Evolutionary conservation across 371 early-diverging fungal species (phyloP).

Genomic region (Zopfochytrium polystomum): DNA sequence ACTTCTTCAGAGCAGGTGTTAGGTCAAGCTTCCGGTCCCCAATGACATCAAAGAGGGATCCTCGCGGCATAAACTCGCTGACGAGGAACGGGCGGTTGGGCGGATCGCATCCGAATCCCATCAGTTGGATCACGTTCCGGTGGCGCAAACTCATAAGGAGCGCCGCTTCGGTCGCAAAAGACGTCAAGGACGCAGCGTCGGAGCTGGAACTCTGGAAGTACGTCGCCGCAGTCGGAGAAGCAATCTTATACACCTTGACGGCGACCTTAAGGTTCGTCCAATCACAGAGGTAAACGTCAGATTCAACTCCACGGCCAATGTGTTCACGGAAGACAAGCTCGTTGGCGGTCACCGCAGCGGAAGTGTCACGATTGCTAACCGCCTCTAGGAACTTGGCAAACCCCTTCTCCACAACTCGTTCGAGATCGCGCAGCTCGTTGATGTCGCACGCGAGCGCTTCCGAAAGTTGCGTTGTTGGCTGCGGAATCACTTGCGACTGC

Average conservation of each 20-base stretch:
- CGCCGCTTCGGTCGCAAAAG: slow-evolving; percentile 18
- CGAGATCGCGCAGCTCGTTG: too few species aligned
- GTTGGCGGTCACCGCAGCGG: not conserved
- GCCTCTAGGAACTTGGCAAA: slow-evolving; percentile 3
- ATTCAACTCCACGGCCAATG: slow-evolving; percentile 14
- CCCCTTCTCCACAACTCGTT: too few species aligned
- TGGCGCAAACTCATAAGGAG: slow-evolving; percentile 16
- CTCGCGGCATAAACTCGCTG: slow-evolving; percentile 15
- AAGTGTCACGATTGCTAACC: not conserved
- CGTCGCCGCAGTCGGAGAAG: not conserved
- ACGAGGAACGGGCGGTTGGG: not conserved
- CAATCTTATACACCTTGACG: slow-evolving; percentile 13
- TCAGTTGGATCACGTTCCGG: slow-evolving; percentile 7
- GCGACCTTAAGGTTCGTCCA: slow-evolving; percentile 10
- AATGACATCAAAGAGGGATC: slow-evolving; percentile 15
- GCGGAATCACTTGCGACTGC: too few species aligned
- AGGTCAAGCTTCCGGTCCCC: not conserved
- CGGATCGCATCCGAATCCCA: slow-evolving; percentile 9
- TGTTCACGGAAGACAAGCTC: slow-evolving; percentile 1
- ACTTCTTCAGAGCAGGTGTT: not conserved
- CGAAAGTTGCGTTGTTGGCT: too few species aligned
- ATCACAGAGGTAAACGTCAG: slow-evolving; percentile 9
- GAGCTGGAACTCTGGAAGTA: not conserved
- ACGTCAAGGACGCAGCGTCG: too few species aligned
- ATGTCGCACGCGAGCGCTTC: too few species aligned